Base-by-base conservation (phyloP, 2,329 filamentous ascomycete genomes). In the Colletotrichum sp. region DNA sequence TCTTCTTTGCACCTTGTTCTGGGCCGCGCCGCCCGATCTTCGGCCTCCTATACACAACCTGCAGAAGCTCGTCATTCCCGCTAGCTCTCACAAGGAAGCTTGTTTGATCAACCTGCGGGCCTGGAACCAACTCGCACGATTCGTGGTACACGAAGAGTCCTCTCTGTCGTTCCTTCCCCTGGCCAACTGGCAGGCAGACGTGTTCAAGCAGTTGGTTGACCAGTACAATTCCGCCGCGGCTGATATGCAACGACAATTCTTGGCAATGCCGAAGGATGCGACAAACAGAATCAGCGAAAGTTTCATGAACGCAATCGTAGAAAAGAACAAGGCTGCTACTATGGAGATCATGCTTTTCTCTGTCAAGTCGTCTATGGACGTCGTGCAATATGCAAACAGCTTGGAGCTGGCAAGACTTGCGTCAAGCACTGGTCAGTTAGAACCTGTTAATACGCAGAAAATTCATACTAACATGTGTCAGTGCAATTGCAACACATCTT, bases 1-100 rank as follows among this genome's bases (percentile, higher is more conserved):
- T 81, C 88, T 94, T 57, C 86, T 94, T 5, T 92, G 90, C 78
- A 93, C 92, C 1, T 85, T 94, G 6, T 94, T 91, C 80, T 94
- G 92, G 92, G 90, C 90, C 8, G 88, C 90, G 3, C 92, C 92
- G 10, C 81, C 86, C 3, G 88, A 89, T 4, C 80, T 91, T 65
- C 88, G 92, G 9, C 91, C 90, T 6, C 86, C 86, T 8, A 83
- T 90, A 2, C 86, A 88, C 71, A 84, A 91, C 24, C 88, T 94
- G 13, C 90, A 93, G 81, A 87, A 90, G 70, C 86, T 94, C 3
- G 91, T 94, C 5, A 82, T 85, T 21, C 90, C 92, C 1, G 88
- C 87, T 24, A 90, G 85, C 72, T 93, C 92, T 12, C 93, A 94
- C 80, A 93, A 92, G 78, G 91, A 93, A 81, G 92, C 92, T 4